Evolutionary conservation across 1,139 yeast genomes (phyloP).

Genomic region (Yarrowia galli): DNA sequence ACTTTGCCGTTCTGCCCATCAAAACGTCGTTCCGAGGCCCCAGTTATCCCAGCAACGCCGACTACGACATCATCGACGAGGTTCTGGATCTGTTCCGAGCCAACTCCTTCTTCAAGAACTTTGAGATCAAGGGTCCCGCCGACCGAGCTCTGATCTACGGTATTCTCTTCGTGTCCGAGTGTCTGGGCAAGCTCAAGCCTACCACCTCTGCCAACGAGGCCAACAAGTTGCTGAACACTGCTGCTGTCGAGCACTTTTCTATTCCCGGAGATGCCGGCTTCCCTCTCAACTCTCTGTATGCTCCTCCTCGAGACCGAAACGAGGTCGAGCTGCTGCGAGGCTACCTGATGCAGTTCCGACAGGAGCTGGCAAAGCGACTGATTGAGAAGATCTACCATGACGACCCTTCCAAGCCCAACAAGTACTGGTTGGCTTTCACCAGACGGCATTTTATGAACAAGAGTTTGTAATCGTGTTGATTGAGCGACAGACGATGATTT

Average conservation of each 20-base stretch:
- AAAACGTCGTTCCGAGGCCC: conserved; percentile 90
- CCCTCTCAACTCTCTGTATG: conserved; percentile 85
- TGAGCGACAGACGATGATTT: not conserved
- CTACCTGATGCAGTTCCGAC: conserved; percentile 91
- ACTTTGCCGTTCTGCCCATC: conserved; percentile 81
- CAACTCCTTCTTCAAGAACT: conserved; percentile 93
- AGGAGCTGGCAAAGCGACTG: conserved; percentile 85
- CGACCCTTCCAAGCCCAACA: conserved; percentile 51
- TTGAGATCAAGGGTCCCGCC: conserved; percentile 94
- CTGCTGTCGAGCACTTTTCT: conserved; percentile 85
- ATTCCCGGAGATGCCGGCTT: conserved; percentile 96
- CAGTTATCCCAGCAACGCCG: conserved; percentile 79
- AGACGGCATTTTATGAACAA: conserved; percentile 96
- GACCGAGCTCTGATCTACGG: conserved; percentile 96
- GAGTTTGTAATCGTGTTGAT: conserved; percentile 49
- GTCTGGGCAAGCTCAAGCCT: conserved; percentile 66
- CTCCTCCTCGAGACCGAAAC: conserved; percentile 73
- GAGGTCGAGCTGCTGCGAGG: conserved; percentile 81
- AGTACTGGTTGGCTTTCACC: conserved; percentile 95
- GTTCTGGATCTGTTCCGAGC: conserved; percentile 90
- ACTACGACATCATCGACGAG: conserved; percentile 93
- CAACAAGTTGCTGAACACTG: conserved; percentile 72
- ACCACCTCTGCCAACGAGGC: conserved; percentile 64
- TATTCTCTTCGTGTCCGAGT: conserved; percentile 86
- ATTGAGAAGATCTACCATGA: conserved; percentile 74